phyloP scores from a whole-genome alignment of 306 rosid species.

The Begonia fuchsioides region DNA sequence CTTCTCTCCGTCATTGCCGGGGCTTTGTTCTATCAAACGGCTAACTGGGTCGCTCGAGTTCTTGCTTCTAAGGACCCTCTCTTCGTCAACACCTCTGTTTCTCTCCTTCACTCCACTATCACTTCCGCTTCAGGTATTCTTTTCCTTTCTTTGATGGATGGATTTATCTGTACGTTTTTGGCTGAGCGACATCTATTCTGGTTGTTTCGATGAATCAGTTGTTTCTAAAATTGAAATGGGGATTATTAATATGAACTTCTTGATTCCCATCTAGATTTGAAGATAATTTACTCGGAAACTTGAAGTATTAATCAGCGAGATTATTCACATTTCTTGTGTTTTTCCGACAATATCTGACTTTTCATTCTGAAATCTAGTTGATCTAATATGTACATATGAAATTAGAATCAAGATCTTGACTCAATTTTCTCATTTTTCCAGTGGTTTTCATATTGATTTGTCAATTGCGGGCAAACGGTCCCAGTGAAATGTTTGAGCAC shows the following conservation, averaged over 20 bases:
- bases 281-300: too few species aligned
- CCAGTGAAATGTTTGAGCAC: conserved; percentile 66
- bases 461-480: conserved; percentile 33
- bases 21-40: conserved; percentile 43
- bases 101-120: conserved; percentile 65
- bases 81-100: conserved; percentile 73
- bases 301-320: too few species aligned
- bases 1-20: conserved; percentile 45
- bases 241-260: too few species aligned
- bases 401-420: neutral
- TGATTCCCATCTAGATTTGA: too few species aligned
- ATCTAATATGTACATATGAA: too few species aligned
- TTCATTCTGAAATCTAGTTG: too few species aligned
- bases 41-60: conserved; percentile 36
- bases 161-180: too few species aligned
- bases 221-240: too few species aligned
- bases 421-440: conserved; percentile 22
- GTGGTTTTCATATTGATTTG: conserved; percentile 52
- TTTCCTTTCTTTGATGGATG: neutral
- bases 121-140: conserved; percentile 65
- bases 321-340: too few species aligned
- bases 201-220: too few species aligned
- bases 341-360: too few species aligned
- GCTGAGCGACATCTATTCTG: too few species aligned
- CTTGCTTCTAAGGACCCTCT: conserved; percentile 43